These are phyloP conservation scores for Neurospora sp. DNA, from an alignment of 495 filamentous ascomycete species.

Conservation along the genomic window DNA sequence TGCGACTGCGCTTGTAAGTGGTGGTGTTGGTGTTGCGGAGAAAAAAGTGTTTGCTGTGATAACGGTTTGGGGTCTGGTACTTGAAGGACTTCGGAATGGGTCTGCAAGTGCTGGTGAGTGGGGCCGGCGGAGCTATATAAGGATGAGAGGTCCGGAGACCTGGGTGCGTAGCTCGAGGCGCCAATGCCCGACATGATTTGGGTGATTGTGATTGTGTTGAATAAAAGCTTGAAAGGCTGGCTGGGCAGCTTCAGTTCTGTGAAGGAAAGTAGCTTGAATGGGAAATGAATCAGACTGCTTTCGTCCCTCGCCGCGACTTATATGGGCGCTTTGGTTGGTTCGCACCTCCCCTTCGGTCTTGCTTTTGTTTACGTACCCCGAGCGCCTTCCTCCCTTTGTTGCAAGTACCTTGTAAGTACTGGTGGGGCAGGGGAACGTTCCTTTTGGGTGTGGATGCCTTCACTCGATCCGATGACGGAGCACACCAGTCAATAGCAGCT, in stretches of 20 bases:
- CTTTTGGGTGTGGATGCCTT: neutral
- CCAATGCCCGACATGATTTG: conserved; percentile 34
- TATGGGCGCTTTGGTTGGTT: neutral
- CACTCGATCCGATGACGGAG: neutral
- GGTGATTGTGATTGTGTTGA: neutral
- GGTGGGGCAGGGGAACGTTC: neutral
- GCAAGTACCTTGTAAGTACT: neutral
- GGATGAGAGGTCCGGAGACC: conserved; percentile 45
- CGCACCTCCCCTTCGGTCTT: neutral
- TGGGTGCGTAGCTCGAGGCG: conserved; percentile 38
- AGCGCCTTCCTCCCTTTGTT: neutral
- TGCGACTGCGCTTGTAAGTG: conserved; percentile 9
- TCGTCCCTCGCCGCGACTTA: neutral
- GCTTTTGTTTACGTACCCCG: neutral
- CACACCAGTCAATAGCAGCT: neutral
- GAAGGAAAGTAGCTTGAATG: neutral
- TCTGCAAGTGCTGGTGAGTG: conserved; percentile 11
- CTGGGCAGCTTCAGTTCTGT: neutral
- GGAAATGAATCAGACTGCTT: neutral
- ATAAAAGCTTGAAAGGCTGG: neutral
- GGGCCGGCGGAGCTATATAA: conserved; percentile 31
- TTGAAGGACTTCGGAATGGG: conserved; percentile 5
- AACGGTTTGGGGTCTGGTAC: conserved; percentile 9
- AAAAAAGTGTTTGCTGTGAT: conserved; percentile 17
- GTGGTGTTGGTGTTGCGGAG: conserved; percentile 11